A percentile compares a stretch with the other conserved stretches of the same genome.
These are phyloP conservation scores for Spiraea crenata DNA, from an alignment of 331 rosid genomes.

Conservation along the genomic window DNA sequence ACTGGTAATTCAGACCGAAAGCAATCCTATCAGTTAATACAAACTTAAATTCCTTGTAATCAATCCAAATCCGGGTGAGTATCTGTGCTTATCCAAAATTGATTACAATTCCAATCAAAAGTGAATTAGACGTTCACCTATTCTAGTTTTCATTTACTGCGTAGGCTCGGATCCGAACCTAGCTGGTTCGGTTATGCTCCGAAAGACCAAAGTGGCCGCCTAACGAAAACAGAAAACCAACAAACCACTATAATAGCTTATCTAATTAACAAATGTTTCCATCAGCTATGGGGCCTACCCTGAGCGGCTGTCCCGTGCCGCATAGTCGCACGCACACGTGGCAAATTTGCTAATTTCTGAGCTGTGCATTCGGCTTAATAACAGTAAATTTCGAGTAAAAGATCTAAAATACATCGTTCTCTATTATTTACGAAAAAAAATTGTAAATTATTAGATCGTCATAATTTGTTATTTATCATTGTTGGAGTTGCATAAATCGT, in stretches of 20 bases:
- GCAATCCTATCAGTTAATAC: background rate
- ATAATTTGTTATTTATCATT: too few relatives aligned
- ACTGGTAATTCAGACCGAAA: background rate
- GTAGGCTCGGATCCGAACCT: conserved; percentile 32
- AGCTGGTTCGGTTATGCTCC: background rate
- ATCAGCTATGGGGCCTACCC: conserved; percentile 35
- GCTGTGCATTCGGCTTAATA: conserved; percentile 24
- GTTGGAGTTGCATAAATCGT: too few relatives aligned
- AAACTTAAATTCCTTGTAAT: background rate
- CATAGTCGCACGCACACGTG: conserved; percentile 47
- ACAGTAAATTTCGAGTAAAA: background rate
- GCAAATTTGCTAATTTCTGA: conserved; percentile 6
- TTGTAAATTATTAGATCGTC: too few relatives aligned
- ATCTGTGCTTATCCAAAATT: background rate
- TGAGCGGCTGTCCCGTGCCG: conserved; percentile 63
- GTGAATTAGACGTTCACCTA: background rate
- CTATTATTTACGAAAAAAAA: too few relatives aligned
- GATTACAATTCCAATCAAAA: background rate
- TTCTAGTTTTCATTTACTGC: background rate
- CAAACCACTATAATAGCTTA: background rate
- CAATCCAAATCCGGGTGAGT: background rate
- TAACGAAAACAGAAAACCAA: background rate
- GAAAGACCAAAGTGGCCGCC: conserved; percentile 18
- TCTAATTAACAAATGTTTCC: background rate
- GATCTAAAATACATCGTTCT: too few relatives aligned